Base-by-base conservation (phyloP, 768 basidiomycete genomes). In the Filobasidium floriforme region DNA sequence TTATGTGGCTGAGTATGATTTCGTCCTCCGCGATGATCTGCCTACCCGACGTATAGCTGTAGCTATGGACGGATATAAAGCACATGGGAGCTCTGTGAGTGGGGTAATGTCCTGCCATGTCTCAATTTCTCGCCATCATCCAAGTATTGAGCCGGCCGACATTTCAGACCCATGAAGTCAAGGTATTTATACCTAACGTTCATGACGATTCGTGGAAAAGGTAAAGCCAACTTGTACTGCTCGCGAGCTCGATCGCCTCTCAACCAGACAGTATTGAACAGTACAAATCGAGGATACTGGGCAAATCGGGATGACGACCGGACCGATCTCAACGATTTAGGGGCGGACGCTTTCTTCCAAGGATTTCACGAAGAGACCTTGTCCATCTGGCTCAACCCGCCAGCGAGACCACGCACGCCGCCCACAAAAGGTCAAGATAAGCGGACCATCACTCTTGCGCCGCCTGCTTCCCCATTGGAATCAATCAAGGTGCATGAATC, bases 1-100 rank as follows among this genome's bases (percentile, higher is more conserved):
- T 2, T 57, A 57, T 26, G 54, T 57, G 24, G 54, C 54, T 7
- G 54, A 57, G 26, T 57, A 57, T 32, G 26, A 24, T 24, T 57
- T 57, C n/a, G 15, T 28, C 18, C 54, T 57, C 1, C 15, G 54
- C 2, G n/a, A 57, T 15, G 6, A 15, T n/a, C 15, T 24, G 3
- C 54, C 54, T 1, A 28, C 18, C 29, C 15, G 26, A 7, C 22
- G 54, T 5, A 15, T 57, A 14, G 54, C 54, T 7, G 4, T 57
- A 15, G 54, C 24, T 14, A 14, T 57, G 24, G 54, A 57, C 24
- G 54, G 7, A 15, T 57, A 57, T n/a, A 15, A 32, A 9, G 24
- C 15, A 10, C 11, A 54, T n/a, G n/a, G n/a, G n/a, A n/a, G n/a
- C n/a, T n/a, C n/a, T n/a, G n/a, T n/a, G n/a, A n/a, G n/a, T n/a